Percentiles rank a stretch among this genome's conserved stretches.
Conservation (phyloP, 2,329 filamentous ascomycete species). For the Fusarium floridanum region DNA sequence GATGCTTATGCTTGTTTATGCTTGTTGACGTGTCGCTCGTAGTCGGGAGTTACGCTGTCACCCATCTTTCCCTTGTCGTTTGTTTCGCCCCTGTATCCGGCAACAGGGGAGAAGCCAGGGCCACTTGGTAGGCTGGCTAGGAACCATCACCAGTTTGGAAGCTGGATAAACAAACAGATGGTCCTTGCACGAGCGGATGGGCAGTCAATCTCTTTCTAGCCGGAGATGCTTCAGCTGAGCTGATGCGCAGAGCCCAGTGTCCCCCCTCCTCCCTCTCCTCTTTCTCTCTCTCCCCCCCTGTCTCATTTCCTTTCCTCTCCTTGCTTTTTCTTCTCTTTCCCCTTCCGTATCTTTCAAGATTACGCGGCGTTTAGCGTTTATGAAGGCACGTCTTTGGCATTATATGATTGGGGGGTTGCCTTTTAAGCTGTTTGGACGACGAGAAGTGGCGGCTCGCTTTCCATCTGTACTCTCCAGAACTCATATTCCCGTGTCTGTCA, state of each 20-base stretch:
- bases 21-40: no score
- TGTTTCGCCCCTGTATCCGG: background rate
- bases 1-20: no score
- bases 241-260: no score
- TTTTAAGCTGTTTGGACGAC: background rate
- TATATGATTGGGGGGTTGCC: background rate
- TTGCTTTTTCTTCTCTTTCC: no score
- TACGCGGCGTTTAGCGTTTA: background rate
- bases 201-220: background rate
- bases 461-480: no score
- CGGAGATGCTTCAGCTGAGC: background rate
- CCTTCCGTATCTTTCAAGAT: background rate
- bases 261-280: no score
- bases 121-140: background rate
- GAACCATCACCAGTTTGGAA: slow-evolving; percentile 1
- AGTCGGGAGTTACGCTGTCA: no score
- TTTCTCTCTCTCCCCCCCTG: no score
- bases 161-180: background rate
- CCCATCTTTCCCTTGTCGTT: no score
- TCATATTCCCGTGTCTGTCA: background rate
- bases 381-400: background rate
- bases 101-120: background rate
- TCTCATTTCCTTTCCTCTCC: no score
- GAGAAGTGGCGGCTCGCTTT: background rate
- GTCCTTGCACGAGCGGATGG: background rate